Base-by-base conservation (phyloP, 352 stramenopile species). In the Globisporangium irregulare region DNA sequence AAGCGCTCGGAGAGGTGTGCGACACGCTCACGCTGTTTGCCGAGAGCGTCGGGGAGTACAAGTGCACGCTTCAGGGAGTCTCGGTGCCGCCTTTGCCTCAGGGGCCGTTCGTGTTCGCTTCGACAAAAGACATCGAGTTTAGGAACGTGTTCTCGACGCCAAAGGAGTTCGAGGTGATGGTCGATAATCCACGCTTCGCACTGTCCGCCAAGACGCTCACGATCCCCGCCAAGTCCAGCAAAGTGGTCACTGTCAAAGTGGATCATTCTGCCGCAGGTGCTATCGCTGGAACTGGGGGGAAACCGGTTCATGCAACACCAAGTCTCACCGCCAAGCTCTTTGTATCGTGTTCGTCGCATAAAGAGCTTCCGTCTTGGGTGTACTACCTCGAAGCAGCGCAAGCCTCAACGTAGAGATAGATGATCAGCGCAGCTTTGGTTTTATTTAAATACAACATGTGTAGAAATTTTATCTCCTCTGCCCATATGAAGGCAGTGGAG, bases 111-210 rank as follows among this genome's bases (percentile, higher is more conserved):
- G 71, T 90, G 22, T 84, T 93, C 55, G 64, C 73, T n/a, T 66
- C 75, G 6, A 76, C 70, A 1, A 82, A 79, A 61, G 84, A 94
- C 18, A 89, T 98, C 59, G 81, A 93, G 57, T 97, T 98, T 77
- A 89, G 91, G 55, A 98, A 98, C 69, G 90, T 97, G 0, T 98
- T 98, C 60, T 90, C 79, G 22, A 72, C 75, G 5, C 55, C 79
- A 1, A 76, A 71, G 12, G 86, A 96, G 14, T 98, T 97, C 69
- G 77, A 89, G 12, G 78, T 95, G 24, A 74, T 87, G 32, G 71
- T 93, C 10, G 92, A 98, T 72, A 92, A 90, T 48, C 73, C 85
- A 15, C 73, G 64, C 12, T 97, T 98, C 57, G 69, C 77, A 0
- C 56, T 97, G 12, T 81, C 75, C 25, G 69, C 75, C 10, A 83